A percentile compares a stretch with the other conserved stretches of the same genome.
phyloP scores from a whole-genome alignment of 2,329 filamentous ascomycete species.

The Dactylellina leptospora region DNA sequence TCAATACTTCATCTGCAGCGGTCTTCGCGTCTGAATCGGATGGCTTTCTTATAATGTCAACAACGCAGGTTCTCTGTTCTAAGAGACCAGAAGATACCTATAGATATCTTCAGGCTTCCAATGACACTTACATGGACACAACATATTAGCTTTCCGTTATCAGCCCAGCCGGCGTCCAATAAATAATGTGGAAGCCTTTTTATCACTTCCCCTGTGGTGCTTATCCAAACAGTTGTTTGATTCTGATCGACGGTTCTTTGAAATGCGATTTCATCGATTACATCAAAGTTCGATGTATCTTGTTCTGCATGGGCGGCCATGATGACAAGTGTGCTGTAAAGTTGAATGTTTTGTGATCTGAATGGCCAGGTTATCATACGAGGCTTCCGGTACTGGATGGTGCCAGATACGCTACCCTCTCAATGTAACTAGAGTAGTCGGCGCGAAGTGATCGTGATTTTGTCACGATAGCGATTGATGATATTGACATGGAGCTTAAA shows the following conservation, averaged over 20 bases:
- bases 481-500: too few species aligned
- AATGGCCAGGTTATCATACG: too few species aligned
- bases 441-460: too few species aligned
- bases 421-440: too few species aligned
- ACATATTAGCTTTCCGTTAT: conserved; percentile 32
- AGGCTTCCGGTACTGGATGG: too few species aligned
- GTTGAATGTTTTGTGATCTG: too few species aligned
- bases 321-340: too few species aligned
- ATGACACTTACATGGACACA: conserved; percentile 40
- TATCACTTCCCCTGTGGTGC: conserved; percentile 2
- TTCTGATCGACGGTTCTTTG: conserved; percentile 38
- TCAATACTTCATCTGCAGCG: conserved; percentile 31
- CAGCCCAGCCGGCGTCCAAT: conserved; percentile 29
- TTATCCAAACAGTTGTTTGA: conserved; percentile 33
- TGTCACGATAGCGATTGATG: too few species aligned
- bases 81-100: too few species aligned
- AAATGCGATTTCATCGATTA: conserved; percentile 1
- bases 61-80: too few species aligned
- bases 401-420: too few species aligned
- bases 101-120: background rate
- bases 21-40: conserved; percentile 18
- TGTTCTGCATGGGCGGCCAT: too few species aligned
- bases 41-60: conserved; percentile 5
- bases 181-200: conserved; percentile 18
- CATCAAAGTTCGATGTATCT: background rate